phyloP scores from a whole-genome alignment of 352 stramenopile species.

The Pythium biforme region DNA sequence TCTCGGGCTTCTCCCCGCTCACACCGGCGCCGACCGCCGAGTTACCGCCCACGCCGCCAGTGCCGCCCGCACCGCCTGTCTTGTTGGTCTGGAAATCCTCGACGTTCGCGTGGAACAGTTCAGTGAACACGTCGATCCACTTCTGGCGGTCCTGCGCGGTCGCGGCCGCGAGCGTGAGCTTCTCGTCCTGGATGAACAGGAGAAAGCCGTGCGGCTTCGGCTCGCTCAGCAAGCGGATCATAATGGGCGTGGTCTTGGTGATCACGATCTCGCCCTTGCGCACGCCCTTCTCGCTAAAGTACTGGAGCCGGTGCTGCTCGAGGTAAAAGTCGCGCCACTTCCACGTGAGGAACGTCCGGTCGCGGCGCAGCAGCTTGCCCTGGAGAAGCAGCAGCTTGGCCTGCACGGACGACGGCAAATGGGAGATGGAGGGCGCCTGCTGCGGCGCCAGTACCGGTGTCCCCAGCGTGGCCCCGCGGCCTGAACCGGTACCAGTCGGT shows the following conservation, averaged over 20 bases:
- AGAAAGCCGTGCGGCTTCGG: slow-evolving; percentile 74
- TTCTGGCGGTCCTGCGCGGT: slow-evolving; percentile 66
- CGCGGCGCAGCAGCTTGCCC: slow-evolving; percentile 71
- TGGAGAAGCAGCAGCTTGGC: slow-evolving; percentile 36
- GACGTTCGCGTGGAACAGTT: slow-evolving; percentile 74
- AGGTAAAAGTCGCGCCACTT: slow-evolving; percentile 83
- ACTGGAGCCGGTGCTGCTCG: slow-evolving; percentile 65
- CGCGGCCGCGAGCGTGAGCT: slow-evolving; percentile 71
- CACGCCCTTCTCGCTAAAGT: slow-evolving; percentile 74
- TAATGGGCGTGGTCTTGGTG: slow-evolving; percentile 62
- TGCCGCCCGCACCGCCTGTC: slow-evolving; percentile 5
- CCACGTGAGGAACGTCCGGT: slow-evolving; percentile 79
- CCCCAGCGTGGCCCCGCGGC: neutral
- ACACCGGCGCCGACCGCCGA: slow-evolving; percentile 1
- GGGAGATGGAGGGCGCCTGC: neutral
- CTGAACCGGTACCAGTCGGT: neutral
- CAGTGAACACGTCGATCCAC: slow-evolving; percentile 80
- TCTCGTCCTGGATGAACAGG: slow-evolving; percentile 78
- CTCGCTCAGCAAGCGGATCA: slow-evolving; percentile 63
- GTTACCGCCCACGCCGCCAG: slow-evolving; percentile 5
- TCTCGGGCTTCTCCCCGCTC: slow-evolving; percentile 44
- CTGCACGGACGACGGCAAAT: slow-evolving; percentile 17
- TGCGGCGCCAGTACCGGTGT: neutral
- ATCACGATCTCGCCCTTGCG: slow-evolving; percentile 74
- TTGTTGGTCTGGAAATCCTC: slow-evolving; percentile 41